Evolutionary conservation across 495 filamentous ascomycete species (phyloP), one percentile per base, ranked within the genome.

Genomic region (Cercophora newfieldiana): DNA sequence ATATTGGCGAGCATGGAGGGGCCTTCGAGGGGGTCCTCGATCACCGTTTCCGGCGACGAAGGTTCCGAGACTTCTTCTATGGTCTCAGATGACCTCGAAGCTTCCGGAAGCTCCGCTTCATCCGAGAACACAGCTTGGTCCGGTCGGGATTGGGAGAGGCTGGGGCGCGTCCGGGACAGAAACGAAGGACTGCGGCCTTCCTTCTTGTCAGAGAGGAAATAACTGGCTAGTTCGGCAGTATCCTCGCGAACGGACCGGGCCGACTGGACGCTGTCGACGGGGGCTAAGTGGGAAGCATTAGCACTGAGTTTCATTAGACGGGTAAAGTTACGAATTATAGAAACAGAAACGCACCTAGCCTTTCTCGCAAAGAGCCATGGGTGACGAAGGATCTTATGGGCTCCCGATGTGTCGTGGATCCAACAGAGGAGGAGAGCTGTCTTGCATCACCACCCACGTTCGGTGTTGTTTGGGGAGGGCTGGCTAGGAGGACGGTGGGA

Each of bases 201-300:
- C 47, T 80, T 72, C 61, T 85, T 82, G 70, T 89, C 86, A 59
- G 90, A 91, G 31, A 97, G 82, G n/a, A 90, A 90, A 68, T 91
- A 91, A 6, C 86, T 91, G 25, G 95, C 94, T 33, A 99, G 85
- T 74, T 97, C 92, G 31, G 93, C 93, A 1, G 95, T 96, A 72
- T 96, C 89, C 74, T 97, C 91, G 61, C 95, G 89, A 14, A 99
- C 90, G 64, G 87, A 90, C 50, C 87, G 84, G 24, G 90, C 87
- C 77, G 91, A 90, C 62, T 90, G 87, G 7, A 86, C 84, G 67
- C 83, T 87, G 70, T 96, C 91, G 79, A 83, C 66, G 4, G 81
- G 77, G 33, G 75, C 79, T 81, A 44, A 8, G 19, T 55, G 25
- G 37, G 31, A n/a, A n/a, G 29, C 19, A 19, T 55, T 53, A 63